A percentile compares a stretch with the other conserved stretches of the same genome.
phyloP scores from a whole-genome alignment of 805 yeast genomes.

The Myxozyma monticola region DNA sequence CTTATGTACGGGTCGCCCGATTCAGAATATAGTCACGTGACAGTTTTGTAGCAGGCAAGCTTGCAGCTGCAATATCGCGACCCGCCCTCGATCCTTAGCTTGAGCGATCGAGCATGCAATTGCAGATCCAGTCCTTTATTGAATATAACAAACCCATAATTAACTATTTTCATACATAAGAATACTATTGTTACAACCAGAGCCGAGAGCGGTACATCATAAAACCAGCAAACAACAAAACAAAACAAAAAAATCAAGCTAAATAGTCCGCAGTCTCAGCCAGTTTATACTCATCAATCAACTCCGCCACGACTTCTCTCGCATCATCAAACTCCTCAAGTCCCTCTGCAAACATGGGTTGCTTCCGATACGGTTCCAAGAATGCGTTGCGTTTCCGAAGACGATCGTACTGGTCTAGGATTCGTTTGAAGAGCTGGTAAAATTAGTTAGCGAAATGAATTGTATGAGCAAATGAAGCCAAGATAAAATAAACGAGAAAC shows the following conservation, averaged over 20 bases:
- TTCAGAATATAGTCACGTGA: no score
- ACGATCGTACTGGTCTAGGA: slow-evolving; percentile 74
- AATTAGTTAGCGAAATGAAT: not conserved
- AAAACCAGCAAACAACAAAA: not conserved
- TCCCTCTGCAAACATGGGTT: slow-evolving; percentile 44
- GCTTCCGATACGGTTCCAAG: slow-evolving; percentile 65
- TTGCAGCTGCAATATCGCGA: no score
- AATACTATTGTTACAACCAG: not conserved
- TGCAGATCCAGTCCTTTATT: not conserved
- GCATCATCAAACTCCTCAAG: slow-evolving; percentile 76
- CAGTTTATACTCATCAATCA: slow-evolving; percentile 77
- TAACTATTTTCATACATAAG: not conserved
- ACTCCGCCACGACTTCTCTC: slow-evolving; percentile 69
- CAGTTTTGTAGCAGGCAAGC: no score
- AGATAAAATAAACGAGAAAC: not conserved
- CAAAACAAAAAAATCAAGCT: not conserved
- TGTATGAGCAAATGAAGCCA: not conserved
- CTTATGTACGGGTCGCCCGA: no score
- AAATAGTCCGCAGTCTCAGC: slow-evolving; percentile 54
- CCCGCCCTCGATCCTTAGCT: no score
- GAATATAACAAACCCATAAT: not conserved
- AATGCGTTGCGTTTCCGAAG: slow-evolving; percentile 81
- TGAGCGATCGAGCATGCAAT: not conserved
- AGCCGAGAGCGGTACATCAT: not conserved
- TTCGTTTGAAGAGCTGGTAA: slow-evolving; percentile 54